Base-by-base conservation (phyloP, 2,329 filamentous ascomycete genomes). In the Neonectria coccinea region DNA sequence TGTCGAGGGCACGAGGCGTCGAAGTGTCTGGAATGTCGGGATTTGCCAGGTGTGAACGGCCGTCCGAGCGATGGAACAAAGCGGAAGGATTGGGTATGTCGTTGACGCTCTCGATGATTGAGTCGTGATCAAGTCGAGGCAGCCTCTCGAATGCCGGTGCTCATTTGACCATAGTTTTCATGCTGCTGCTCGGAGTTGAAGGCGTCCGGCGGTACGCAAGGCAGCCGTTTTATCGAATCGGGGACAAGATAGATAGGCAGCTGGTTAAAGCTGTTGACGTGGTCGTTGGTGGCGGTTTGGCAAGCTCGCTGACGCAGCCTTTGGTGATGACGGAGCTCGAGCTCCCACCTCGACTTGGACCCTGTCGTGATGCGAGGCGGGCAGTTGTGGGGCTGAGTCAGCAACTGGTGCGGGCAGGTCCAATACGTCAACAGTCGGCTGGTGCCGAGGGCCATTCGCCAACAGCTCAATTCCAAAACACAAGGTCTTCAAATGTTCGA, bases 221-320 rank as follows among this genome's bases (percentile, higher is more conserved):
- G 12, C 44, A 52, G 47, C 54, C 50, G 55, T 54, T 55, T 54
- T 54, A 29, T n/a, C 33, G 22, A 50, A 29, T n/a, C 33, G 29
- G 47, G 3, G 36, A 60, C 22, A 54, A 25, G 16, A 27, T 39
- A 25, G 16, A 27, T 39, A 59, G 60, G 52, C 58, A 60, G 69
- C 58, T 58, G 58, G 56, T 20, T 42, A 61, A 63, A 39, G 42
- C n/a, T 66, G 63, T 66, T 58, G 60, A 68, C 57, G 68, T 56
- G 62, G 50, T 22, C 18, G 47, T 48, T 66, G 56, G 65, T 71
- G 67, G 66, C 66, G 51, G 71, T 57, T 57, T 55, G 39, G 64
- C 51, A 25, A 54, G 22, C 33, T 62, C 61, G 69, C 66, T 73
- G 70, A 74, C 72, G 70, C 62, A 74, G 68, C 59, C 58, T 55